Conservation (phyloP, 2,329 filamentous ascomycete genomes). For the Cladosporium oxysporum region DNA sequence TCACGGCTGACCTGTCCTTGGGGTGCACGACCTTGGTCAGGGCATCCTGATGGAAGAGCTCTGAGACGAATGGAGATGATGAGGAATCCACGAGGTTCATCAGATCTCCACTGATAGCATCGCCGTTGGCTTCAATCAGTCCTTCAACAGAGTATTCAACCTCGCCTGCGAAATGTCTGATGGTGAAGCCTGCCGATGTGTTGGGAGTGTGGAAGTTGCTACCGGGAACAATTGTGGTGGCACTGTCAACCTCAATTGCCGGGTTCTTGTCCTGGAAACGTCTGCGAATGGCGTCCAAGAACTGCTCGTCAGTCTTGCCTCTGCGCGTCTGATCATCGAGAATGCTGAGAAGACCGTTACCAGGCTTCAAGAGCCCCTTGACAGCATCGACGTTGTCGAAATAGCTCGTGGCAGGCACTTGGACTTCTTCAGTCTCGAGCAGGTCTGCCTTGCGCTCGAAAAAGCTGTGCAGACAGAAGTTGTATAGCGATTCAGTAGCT, state of each 20-base stretch:
- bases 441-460: slow-evolving; percentile 93
- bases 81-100: slow-evolving; percentile 90
- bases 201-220: slow-evolving; percentile 90
- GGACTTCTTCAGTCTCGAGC: slow-evolving; percentile 90
- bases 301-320: slow-evolving; percentile 82
- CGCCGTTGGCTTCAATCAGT: slow-evolving; percentile 91
- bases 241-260: slow-evolving; percentile 75
- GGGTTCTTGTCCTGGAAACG: slow-evolving; percentile 94
- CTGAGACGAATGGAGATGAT: slow-evolving; percentile 83
- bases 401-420: slow-evolving; percentile 87
- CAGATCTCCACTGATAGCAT: slow-evolving; percentile 91
- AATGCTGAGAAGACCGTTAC: slow-evolving; percentile 90
- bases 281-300: slow-evolving; percentile 87
- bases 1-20: slow-evolving; percentile 82
- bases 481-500: slow-evolving; percentile 87
- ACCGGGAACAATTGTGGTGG: slow-evolving; percentile 75
- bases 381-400: slow-evolving; percentile 97
- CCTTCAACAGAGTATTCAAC: slow-evolving; percentile 90
- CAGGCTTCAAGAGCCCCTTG: slow-evolving; percentile 84
- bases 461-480: slow-evolving; percentile 91
- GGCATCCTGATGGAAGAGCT: slow-evolving; percentile 94
- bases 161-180: slow-evolving; percentile 94
- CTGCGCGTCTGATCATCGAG: slow-evolving; percentile 93
- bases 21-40: slow-evolving; percentile 92
- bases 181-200: slow-evolving; percentile 76